phyloP scores from a whole-genome alignment of 257 asterid species.

The Verbena officinalis region DNA sequence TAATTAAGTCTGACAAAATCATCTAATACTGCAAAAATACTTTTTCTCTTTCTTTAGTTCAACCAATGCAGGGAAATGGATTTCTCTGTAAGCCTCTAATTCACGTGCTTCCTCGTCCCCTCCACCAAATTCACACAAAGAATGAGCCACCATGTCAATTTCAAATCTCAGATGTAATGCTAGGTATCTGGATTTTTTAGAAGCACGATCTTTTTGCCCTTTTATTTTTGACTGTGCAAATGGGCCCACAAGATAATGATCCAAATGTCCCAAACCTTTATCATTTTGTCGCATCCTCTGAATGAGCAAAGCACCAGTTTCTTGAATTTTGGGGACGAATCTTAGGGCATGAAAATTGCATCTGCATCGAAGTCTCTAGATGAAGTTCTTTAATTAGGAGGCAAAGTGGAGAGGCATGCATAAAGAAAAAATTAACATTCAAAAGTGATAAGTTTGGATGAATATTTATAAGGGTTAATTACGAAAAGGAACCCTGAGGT shows the following conservation, averaged over 20 bases:
- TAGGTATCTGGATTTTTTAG: slow-evolving; percentile 67
- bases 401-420: slow-evolving; percentile 38
- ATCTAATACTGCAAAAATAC: slow-evolving; percentile 30
- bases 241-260: slow-evolving; percentile 84
- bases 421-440: slow-evolving; percentile 23
- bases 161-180: slow-evolving; percentile 98
- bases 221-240: slow-evolving; percentile 53
- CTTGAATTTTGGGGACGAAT: slow-evolving; percentile 89
- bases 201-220: slow-evolving; percentile 50
- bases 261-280: slow-evolving; percentile 75
- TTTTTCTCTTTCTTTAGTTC: slow-evolving; percentile 59
- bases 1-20: too few species aligned
- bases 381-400: slow-evolving; percentile 82
- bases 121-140: slow-evolving; percentile 91
- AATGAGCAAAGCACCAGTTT: slow-evolving; percentile 84
- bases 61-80: slow-evolving; percentile 86
- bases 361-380: slow-evolving; percentile 99
- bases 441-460: slow-evolving; percentile 13
- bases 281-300: slow-evolving; percentile 88
- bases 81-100: slow-evolving; percentile 71
- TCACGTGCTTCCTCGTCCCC: slow-evolving; percentile 78
- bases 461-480: slow-evolving; percentile 23
- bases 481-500: too few species aligned
- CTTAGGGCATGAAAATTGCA: slow-evolving; percentile 94
- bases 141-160: slow-evolving; percentile 99